Base-by-base conservation (phyloP, 139 green algal species). In the Astrephomene gubernaculifera region DNA sequence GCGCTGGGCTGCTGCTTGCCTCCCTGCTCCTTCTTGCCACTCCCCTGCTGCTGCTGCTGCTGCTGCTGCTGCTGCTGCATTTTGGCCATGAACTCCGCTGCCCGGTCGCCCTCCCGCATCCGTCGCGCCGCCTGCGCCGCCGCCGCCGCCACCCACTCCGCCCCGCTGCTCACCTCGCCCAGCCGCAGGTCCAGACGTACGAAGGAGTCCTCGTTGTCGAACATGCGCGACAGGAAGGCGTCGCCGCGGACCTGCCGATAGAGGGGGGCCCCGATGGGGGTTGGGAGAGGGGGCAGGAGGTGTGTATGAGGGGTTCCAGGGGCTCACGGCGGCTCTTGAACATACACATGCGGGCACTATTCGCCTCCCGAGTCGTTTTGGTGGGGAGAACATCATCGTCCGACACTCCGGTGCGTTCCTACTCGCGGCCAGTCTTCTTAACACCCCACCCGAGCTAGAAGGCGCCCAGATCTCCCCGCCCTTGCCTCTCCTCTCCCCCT, bases 151-250 rank as follows among this genome's bases (percentile, higher is more conserved):
- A 88, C 76, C 82, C 87, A 88, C 5, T 61, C 7, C 35, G 87
- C 90, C 72, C 70, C 60, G n/a, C 38, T 76, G 69, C 52, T 79
- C 19, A 87, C 39, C 31, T 87, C 87, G 14, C 43, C 43, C 68
- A 85, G 80, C 41, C 25, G 78, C 67, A 98, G 92, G 90, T 98
- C 91, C 79, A 94, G 43, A 0, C 96, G 89, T 38, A 91, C 82
- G 78, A 98, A 98, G 9, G 93, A 83, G 53, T 98, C 95, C 9
- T 96, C 96, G 83, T 98, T 93, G 87, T 98, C 96, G 78, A 94
- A 91, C 1, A 98, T 74, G 4, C 95, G 90, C 12, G 89, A 92
- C 35, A 98, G 49, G 87, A 98, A 98, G 1, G 92, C 95, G 87
- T 98, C 96, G 19, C 96, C 96, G 4, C 86, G 89, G 45, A 97